Conservation (phyloP, 148 eudicot species). For the Mesembryanthemum crystallinum region DNA sequence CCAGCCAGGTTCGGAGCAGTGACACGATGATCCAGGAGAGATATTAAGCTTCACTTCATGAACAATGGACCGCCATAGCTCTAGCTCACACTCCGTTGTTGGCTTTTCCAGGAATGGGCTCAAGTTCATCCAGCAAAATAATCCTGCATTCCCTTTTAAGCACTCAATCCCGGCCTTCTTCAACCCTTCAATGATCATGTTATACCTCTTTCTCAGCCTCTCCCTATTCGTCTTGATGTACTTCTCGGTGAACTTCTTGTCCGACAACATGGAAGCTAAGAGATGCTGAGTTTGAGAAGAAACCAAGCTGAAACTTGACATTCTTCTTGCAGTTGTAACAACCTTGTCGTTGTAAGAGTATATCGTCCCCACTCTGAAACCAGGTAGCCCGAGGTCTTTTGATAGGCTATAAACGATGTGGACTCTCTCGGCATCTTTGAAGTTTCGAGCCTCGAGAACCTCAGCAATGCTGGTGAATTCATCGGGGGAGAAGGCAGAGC, state of each 20-base stretch:
- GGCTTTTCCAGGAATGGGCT: constrained; percentile 47
- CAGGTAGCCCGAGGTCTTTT: constrained; percentile 86
- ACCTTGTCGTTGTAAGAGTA: constrained; percentile 86
- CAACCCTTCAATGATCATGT: constrained; percentile 60
- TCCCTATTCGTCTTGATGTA: constrained; percentile 59
- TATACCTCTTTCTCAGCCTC: constrained; percentile 56
- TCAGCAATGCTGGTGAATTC: constrained; percentile 81
- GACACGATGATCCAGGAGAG: constrained; percentile 80
- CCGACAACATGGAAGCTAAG: constrained; percentile 64
- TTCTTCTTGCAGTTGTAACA: constrained; percentile 78
- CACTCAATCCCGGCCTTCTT: constrained; percentile 59
- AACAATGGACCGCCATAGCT: constrained; percentile 51
- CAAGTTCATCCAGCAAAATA: constrained; percentile 85
- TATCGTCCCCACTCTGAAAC: constrained; percentile 79
- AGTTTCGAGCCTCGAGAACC: constrained; percentile 41
- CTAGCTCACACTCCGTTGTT: constrained; percentile 53
- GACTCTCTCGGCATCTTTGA: constrained; percentile 53
- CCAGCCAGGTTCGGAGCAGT: constrained; percentile 83
- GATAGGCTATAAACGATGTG: constrained; percentile 93
- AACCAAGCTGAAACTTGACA: constrained; percentile 86
- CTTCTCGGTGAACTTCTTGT: constrained; percentile 45
- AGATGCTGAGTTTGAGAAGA: constrained; percentile 89
- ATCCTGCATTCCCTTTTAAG: constrained; percentile 72
- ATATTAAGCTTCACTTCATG: constrained; percentile 66
- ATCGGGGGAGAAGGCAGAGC: constrained; percentile 54